Conservation (phyloP, 345 rosid species). For the Eucalyptus pauciflora region DNA sequence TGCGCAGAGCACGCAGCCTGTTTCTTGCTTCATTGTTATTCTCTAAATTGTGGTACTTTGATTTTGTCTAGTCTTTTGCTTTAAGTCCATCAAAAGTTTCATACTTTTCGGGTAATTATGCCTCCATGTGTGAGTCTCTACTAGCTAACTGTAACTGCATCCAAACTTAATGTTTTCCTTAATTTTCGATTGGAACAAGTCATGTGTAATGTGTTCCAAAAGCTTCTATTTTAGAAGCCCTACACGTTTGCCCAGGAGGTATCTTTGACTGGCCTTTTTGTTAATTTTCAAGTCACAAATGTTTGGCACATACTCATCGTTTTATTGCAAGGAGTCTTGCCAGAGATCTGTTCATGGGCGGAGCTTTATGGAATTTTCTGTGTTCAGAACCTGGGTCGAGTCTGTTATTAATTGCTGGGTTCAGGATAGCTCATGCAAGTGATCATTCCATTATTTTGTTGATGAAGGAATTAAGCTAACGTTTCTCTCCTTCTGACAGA, state of each 20-base stretch:
- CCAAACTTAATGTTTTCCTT: background rate
- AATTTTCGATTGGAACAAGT: background rate
- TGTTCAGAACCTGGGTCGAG: background rate
- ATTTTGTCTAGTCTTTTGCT: background rate
- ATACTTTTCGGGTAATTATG: background rate
- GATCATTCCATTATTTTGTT: background rate
- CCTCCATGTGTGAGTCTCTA: background rate
- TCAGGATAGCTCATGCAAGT: background rate
- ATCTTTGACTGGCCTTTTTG: background rate
- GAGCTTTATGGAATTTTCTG: background rate
- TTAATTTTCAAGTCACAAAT: background rate
- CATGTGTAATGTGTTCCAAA: background rate
- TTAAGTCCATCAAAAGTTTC: background rate
- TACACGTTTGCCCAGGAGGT: background rate
- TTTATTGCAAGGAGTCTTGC: background rate
- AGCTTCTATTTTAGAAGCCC: background rate
- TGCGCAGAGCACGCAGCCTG: background rate
- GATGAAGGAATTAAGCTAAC: background rate
- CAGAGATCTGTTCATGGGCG: background rate
- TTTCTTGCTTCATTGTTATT: background rate
- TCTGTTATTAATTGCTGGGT: background rate
- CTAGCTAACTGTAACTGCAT: background rate
- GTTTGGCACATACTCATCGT: background rate
- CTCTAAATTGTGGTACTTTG: background rate
- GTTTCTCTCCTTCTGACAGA: conserved; percentile 17